Base-by-base conservation (phyloP, 805 yeast species). In the Metschnikowia anglica region DNA sequence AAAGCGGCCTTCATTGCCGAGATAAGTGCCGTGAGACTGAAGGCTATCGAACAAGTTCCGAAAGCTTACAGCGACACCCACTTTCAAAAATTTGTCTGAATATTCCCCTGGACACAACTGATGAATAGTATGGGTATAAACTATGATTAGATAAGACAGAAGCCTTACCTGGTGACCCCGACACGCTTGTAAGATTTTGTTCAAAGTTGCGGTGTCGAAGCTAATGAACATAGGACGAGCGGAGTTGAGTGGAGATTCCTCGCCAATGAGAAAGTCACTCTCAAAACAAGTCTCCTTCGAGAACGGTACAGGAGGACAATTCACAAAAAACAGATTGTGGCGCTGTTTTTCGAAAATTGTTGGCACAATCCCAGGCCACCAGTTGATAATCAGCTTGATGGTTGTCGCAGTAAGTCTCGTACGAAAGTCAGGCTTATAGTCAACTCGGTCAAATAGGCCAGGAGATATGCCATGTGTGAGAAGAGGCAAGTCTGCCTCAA, bases 51-150 rank as follows among this genome's bases (percentile, higher is more conserved):
- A 38, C 5, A 35, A 16, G 34, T 41, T 45, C 5, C 48, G 25
- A 24, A 41, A 45, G 25, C 48, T 45, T 18, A 19, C 48, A 2
- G 48, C 45, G 3, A 41, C 24, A 6, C 43, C 43, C 28, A 41
- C 35, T 33, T 33, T 45, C 33, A 41, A 41, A 21, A 19, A 41
- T 21, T 41, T 41, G 23, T 41, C 34, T 4, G 31, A 23, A 35
- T 41, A 45, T 9, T 34, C 21, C 4, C 40, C 40, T 2, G 45
- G 45, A 15, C 31, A 37, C 34, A 45, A 13, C 20, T 37, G 43
- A 21, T 28, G 44, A 15, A 41, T 26, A 4, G 48, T 45, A 15
- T 33, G 40, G n/a, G 43, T 41, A 17, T 45, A 45, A 7, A 39
- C 43, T 7, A 45, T 23, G n/a, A 41, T 25, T 10, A 45, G 23